Conservation (phyloP, 139 green algal genomes). For the Tetradesmus obliquus region DNA sequence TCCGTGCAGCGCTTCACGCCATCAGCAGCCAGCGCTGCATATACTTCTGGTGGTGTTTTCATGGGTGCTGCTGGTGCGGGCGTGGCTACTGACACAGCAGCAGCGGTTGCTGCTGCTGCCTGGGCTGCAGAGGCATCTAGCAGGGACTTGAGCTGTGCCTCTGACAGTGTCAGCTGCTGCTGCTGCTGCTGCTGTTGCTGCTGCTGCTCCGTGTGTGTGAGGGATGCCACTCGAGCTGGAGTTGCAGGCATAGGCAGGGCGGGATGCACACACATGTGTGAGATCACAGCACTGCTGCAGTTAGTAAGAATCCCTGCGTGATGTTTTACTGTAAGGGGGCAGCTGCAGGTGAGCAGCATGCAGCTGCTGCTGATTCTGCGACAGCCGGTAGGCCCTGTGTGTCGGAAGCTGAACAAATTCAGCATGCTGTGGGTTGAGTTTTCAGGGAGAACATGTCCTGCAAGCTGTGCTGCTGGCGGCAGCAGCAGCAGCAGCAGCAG, state of each 20-base stretch:
- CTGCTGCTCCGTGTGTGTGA: background rate
- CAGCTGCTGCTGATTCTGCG: too few species aligned
- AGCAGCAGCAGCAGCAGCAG: background rate
- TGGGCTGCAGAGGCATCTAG: background rate
- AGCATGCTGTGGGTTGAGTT: too few species aligned
- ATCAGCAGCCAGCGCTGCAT: background rate
- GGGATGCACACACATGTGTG: too few species aligned
- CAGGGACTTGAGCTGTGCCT: background rate
- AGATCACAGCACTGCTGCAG: background rate
- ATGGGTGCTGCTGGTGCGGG: background rate
- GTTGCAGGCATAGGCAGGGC: too few species aligned
- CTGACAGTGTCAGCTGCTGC: background rate
- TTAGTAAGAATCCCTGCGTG: too few species aligned
- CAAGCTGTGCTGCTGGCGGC: background rate
- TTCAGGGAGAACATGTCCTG: background rate
- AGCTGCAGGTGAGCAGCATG: too few species aligned
- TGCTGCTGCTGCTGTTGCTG: background rate
- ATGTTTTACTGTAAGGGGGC: too few species aligned
- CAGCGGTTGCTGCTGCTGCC: background rate
- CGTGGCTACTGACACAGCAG: background rate
- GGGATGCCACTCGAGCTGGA: too few species aligned
- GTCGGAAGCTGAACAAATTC: too few species aligned
- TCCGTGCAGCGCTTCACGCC: background rate
- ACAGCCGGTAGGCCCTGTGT: too few species aligned
- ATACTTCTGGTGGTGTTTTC: background rate